Base-by-base conservation (phyloP, 1,284 basidiomycete species). In the Ceratobasidium sp. region DNA sequence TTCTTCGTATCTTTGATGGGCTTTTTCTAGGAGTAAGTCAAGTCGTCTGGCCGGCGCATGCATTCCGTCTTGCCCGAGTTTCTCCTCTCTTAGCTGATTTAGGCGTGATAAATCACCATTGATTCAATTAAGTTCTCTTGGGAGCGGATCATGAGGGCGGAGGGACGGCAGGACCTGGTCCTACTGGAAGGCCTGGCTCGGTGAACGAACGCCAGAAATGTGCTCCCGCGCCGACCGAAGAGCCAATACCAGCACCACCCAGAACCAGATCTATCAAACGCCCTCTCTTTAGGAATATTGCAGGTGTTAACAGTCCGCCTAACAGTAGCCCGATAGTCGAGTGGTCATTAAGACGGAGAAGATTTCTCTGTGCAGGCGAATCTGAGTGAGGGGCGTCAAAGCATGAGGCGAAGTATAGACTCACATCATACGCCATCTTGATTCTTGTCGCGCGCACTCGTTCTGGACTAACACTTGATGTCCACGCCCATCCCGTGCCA, bases 251-350 rank as follows among this genome's bases (percentile, higher is more conserved):
- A 6, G 75, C 75, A 10, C 76, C 76, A 53, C 76, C 76, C 10
- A 76, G 72, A 28, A 77, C 52, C 0, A 74, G 76, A 76, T 91
- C 85, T 18, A 87, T 79, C 6, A 82, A 78, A 45, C 80, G 82
- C 39, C 88, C 90, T 65, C 85, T 84, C 62, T 85, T 91, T 89
- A 89, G 91, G 67, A 92, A 82, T 46, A 92, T 70, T 5, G 89
- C 88, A 8, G 91, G 88, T 5, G 84, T 86, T 3, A 91, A 77
- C 10, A 90, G 84, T 12, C 85, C 86, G 74, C 84, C 85, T 12
- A 92, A 78, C 41, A 92, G 78, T 30, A 84, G 83, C 39, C 91
- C 91, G 57, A 92, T 89, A 3, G 86, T 89, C 21, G 90, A 84
- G 78, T 91, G 87, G 77, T 92, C 91, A 72, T 91, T 86, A 41